These are phyloP conservation scores for Aphanomyces cochlioides DNA, from an alignment of 352 stramenopile species.

Conservation along the genomic window DNA sequence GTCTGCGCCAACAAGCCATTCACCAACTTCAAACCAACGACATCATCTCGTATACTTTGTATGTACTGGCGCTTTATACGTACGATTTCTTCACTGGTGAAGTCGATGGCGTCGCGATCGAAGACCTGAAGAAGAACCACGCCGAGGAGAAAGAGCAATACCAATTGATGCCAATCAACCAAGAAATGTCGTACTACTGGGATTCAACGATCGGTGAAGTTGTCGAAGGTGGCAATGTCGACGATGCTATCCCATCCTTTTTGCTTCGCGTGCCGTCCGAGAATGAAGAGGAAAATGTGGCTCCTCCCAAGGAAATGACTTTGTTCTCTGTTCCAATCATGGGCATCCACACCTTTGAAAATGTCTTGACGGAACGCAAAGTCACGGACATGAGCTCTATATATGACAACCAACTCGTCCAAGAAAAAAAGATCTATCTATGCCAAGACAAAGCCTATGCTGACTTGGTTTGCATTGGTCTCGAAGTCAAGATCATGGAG, in stretches of 20 bases:
- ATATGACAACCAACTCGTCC: background rate
- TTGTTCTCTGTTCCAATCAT: background rate
- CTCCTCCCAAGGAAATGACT: background rate
- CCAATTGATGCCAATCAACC: background rate
- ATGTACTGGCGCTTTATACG: background rate
- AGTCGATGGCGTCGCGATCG: background rate
- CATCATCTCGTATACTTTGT: background rate
- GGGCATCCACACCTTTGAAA: background rate
- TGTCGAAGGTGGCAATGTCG: background rate
- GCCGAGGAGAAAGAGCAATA: background rate
- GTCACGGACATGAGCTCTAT: background rate
- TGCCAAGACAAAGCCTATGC: background rate
- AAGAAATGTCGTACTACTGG: background rate
- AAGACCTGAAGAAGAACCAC: background rate
- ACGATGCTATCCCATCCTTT: background rate
- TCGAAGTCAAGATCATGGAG: slow-evolving; percentile 3
- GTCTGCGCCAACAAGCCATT: slow-evolving; percentile 1
- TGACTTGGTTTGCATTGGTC: background rate
- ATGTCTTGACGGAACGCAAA: slow-evolving; percentile 2
- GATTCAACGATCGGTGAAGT: background rate
- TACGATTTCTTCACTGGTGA: background rate
- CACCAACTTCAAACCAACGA: background rate
- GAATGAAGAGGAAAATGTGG: background rate
- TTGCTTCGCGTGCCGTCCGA: background rate
- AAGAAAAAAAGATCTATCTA: slow-evolving; percentile 8